phyloP scores from a whole-genome alignment of 805 yeast species.

The Nakazawaea wickerhamii region DNA sequence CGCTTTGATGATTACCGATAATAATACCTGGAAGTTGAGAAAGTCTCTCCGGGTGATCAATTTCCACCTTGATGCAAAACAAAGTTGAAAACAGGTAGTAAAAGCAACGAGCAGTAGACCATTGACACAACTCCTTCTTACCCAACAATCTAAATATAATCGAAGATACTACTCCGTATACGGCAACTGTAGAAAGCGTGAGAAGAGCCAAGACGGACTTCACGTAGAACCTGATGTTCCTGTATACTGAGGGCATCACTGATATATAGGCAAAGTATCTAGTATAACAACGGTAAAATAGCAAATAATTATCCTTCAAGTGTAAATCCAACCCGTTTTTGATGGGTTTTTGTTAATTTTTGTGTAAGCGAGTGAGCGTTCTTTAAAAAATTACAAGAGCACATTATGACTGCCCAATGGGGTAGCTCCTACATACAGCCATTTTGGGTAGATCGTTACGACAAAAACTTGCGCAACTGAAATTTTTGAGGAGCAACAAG shows the following conservation, averaged over 20 bases:
- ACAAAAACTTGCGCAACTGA: background rate
- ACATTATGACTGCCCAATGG: background rate
- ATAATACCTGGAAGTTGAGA: conserved; percentile 67
- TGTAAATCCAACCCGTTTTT: too few relatives aligned
- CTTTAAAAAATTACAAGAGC: too few relatives aligned
- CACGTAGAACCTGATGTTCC: conserved; percentile 43
- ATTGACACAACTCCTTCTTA: conserved; percentile 77
- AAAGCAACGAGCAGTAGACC: conserved; percentile 83
- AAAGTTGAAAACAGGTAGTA: conserved; percentile 53
- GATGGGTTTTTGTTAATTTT: too few relatives aligned
- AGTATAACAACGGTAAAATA: background rate
- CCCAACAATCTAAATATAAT: conserved; percentile 60
- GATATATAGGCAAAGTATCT: background rate
- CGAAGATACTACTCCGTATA: conserved; percentile 78
- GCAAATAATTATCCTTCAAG: too few relatives aligned
- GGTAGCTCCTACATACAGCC: background rate
- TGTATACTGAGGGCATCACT: conserved; percentile 18
- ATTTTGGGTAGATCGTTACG: background rate
- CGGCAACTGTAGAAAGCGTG: conserved; percentile 53
- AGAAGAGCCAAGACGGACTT: conserved; percentile 52
- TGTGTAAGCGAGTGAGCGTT: too few relatives aligned
- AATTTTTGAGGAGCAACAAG: background rate
- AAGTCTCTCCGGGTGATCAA: conserved; percentile 61
- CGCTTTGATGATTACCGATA: conserved; percentile 87
- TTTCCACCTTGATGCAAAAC: conserved; percentile 64